phyloP scores from a whole-genome alignment of 805 yeast species.

The Blastobotrys peoriensis region DNA sequence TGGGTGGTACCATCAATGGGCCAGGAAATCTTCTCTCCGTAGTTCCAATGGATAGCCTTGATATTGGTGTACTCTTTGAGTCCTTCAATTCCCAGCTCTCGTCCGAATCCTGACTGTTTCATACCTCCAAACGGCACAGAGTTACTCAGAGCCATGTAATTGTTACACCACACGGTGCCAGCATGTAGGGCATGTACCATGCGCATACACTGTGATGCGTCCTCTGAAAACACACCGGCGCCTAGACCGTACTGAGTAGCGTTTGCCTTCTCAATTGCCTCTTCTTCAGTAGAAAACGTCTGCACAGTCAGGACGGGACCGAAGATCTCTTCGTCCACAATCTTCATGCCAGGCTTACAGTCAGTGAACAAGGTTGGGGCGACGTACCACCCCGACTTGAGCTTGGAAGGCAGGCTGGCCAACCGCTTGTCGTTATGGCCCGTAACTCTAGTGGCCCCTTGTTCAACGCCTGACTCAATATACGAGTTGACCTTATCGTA shows the following conservation, averaged over 20 bases:
- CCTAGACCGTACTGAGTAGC: constrained; percentile 72
- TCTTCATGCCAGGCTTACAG: constrained; percentile 54
- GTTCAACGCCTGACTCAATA: constrained; percentile 66
- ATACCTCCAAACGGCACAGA: constrained; percentile 76
- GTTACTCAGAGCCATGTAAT: constrained; percentile 56
- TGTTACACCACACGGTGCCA: constrained; percentile 64
- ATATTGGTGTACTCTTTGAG: constrained; percentile 62
- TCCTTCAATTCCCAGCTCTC: constrained; percentile 73
- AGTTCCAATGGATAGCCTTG: constrained; percentile 70
- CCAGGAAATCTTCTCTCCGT: constrained; percentile 27
- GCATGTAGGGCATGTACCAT: constrained; percentile 54
- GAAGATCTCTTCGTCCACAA: constrained; percentile 75
- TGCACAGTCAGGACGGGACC: constrained; percentile 77
- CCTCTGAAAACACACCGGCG: constrained; percentile 66
- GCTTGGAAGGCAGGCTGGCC: constrained; percentile 33
- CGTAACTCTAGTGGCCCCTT: constrained; percentile 73
- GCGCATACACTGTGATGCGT: constrained; percentile 55
- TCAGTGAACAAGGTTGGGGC: constrained; percentile 72
- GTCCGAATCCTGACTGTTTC: constrained; percentile 70
- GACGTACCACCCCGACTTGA: constrained; percentile 54
- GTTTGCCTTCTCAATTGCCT: constrained; percentile 62
- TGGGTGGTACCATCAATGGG: constrained; percentile 7
- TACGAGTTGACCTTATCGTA: constrained; percentile 64
- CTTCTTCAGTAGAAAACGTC: constrained; percentile 57
- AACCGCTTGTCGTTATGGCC: constrained; percentile 64